A percentile compares a stretch with the other conserved stretches of the same genome.
These are phyloP conservation scores for Pyricularia grisea DNA, from an alignment of 2,329 filamentous ascomycete species.

Conservation along the genomic window DNA sequence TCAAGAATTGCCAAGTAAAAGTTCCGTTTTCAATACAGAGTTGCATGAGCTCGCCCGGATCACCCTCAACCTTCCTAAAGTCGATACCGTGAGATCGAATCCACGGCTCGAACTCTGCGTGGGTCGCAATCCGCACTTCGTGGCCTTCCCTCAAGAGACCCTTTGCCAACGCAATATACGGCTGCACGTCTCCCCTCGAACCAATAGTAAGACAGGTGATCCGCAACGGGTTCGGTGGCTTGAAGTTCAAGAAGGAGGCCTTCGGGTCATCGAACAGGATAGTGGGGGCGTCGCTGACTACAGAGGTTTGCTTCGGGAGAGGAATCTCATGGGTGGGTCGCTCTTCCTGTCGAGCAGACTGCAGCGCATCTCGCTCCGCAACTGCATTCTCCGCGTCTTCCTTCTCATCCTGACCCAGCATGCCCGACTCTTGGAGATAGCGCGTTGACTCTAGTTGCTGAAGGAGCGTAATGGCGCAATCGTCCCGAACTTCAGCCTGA, in stretches of 20 bases:
- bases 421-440: conserved; percentile 59
- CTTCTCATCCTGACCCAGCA: conserved; percentile 58
- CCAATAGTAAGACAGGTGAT: conserved; percentile 95
- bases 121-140: conserved; percentile 78
- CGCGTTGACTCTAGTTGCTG: conserved; percentile 65
- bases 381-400: conserved; percentile 66
- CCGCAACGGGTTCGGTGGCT: conserved; percentile 66
- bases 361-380: conserved; percentile 71
- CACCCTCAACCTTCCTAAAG: conserved; percentile 79
- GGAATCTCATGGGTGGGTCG: conserved; percentile 40
- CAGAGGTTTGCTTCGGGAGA: conserved; percentile 35
- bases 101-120: conserved; percentile 83
- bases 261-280: conserved; percentile 85
- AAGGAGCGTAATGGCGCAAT: conserved; percentile 75
- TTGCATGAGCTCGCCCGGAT: conserved; percentile 89
- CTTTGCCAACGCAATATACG: conserved; percentile 94
- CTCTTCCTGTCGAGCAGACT: conserved; percentile 57
- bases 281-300: conserved; percentile 51
- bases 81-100: conserved; percentile 89
- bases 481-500: conserved; percentile 68
- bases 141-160: conserved; percentile 83
- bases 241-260: conserved; percentile 84
- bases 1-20: conserved; percentile 86
- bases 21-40: conserved; percentile 96
- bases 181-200: conserved; percentile 91